Conservation (phyloP, 495 filamentous ascomycete species). For the Penicillium parvum region DNA sequence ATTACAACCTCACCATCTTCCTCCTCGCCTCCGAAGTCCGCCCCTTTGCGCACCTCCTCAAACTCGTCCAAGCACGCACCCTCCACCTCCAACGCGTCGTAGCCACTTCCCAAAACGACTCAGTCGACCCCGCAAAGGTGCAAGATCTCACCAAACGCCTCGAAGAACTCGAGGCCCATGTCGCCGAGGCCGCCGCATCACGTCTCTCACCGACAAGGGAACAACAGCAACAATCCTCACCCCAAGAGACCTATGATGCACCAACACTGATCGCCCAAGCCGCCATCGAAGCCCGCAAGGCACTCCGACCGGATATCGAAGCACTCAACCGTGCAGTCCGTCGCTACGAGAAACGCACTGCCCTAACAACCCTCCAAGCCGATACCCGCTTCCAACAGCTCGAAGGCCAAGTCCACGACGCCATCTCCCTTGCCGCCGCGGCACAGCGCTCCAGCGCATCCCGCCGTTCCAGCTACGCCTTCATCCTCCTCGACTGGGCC, state of each 20-base stretch:
- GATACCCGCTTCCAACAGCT: slow-evolving; percentile 69
- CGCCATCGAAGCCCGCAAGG: slow-evolving; percentile 56
- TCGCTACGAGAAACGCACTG: slow-evolving; percentile 88
- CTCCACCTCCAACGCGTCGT: slow-evolving; percentile 78
- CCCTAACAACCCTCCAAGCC: slow-evolving; percentile 64
- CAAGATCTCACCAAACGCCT: slow-evolving; percentile 59
- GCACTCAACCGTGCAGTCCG: slow-evolving; percentile 85
- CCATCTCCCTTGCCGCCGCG: slow-evolving; percentile 71
- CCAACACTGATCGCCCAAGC: slow-evolving; percentile 44
- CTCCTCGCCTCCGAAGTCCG: slow-evolving; percentile 80
- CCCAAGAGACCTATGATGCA: slow-evolving; percentile 18
- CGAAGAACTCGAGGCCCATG: slow-evolving; percentile 63
- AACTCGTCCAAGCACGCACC: slow-evolving; percentile 71
- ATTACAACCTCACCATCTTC: slow-evolving; percentile 94
- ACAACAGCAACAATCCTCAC: slow-evolving; percentile 2
- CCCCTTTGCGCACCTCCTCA: slow-evolving; percentile 75
- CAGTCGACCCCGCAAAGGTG: slow-evolving; percentile 42
- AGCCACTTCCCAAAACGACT: slow-evolving; percentile 41
- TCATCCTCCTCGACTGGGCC: slow-evolving; percentile 23
- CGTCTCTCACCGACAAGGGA: slow-evolving; percentile 15
- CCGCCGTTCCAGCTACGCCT: slow-evolving; percentile 17
- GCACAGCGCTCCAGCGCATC: slow-evolving; percentile 49
- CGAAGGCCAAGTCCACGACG: slow-evolving; percentile 67
- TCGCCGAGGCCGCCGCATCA: slow-evolving; percentile 37
- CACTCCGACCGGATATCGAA: slow-evolving; percentile 77